Conservation (phyloP, 192 early-diverging fungal genomes). For the Piromyces sp. region DNA sequence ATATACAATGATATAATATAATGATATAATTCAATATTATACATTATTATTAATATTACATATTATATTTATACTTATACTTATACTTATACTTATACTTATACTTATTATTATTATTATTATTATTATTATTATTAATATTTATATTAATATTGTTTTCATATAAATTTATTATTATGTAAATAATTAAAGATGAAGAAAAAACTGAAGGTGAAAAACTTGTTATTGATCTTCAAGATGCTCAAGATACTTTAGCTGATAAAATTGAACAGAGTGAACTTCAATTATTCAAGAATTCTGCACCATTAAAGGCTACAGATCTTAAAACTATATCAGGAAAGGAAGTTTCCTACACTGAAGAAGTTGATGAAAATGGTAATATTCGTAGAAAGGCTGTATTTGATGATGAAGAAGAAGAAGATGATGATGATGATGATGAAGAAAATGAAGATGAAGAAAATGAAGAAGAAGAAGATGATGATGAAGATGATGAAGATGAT, state of each 20-base stretch:
- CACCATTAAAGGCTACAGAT: slow-evolving; percentile 26
- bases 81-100: no score
- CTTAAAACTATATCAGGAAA: slow-evolving; percentile 12
- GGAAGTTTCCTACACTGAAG: neutral
- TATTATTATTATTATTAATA: no score
- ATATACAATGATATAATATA: no score
- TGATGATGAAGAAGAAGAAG: slow-evolving; percentile 5
- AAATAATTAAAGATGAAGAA: slow-evolving; percentile 29
- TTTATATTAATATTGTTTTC: no score
- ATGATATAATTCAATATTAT: no score
- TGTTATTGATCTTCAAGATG: slow-evolving; percentile 84
- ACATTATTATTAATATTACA: no score
- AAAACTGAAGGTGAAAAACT: slow-evolving; percentile 68
- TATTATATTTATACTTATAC: no score
- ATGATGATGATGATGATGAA: slow-evolving; percentile 2
- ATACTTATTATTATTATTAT: no score
- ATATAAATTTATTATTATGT: no score
- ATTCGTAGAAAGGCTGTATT: neutral
- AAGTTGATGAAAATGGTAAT: slow-evolving; percentile 11
- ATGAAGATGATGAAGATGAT: slow-evolving; percentile 13
- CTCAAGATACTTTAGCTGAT: slow-evolving; percentile 47
- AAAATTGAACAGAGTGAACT: slow-evolving; percentile 48
- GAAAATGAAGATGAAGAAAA: slow-evolving; percentile 11
- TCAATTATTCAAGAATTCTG: slow-evolving; percentile 47
- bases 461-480: slow-evolving; percentile 2